A percentile compares a stretch with the other conserved stretches of the same genome.
These are phyloP conservation scores for Fragilariopsis cylindrus DNA, from an alignment of 108 stramenopile species.

Conservation along the genomic window DNA sequence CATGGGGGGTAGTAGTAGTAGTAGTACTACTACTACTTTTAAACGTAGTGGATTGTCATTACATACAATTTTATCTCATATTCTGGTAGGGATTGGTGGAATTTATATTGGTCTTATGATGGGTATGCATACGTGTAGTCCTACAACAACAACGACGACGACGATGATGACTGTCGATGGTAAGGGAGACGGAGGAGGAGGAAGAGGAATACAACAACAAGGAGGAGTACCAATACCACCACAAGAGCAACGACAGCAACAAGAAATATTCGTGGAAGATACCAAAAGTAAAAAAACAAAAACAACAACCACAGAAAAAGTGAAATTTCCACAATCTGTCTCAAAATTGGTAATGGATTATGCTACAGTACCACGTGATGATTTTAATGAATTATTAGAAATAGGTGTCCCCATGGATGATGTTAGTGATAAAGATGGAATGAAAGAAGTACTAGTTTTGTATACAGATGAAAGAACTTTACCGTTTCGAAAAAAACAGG, in stretches of 20 bases:
- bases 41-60: constrained; percentile 11
- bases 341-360: constrained; percentile 21
- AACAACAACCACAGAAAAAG: not conserved
- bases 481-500: constrained; percentile 21
- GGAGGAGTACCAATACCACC: not conserved
- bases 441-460: constrained; percentile 29
- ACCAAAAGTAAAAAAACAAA: not conserved
- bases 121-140: constrained; percentile 19
- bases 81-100: constrained; percentile 26
- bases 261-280: not conserved
- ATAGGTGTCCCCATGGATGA: constrained; percentile 38
- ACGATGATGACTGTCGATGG: not conserved
- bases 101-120: constrained; percentile 31
- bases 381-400: constrained; percentile 29
- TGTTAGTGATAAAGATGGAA: constrained; percentile 12
- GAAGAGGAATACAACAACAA: not conserved
- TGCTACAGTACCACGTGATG: constrained; percentile 33
- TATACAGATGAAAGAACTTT: constrained; percentile 27
- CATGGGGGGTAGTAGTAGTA: no score
- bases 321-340: constrained; percentile 24
- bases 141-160: constrained; percentile 5
- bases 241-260: not conserved
- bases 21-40: no score
- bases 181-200: not conserved
- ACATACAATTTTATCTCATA: constrained; percentile 21